These are phyloP conservation scores for Paraconiothyrium sp. DNA, from an alignment of 2,329 filamentous ascomycete species.

Conservation along the genomic window DNA sequence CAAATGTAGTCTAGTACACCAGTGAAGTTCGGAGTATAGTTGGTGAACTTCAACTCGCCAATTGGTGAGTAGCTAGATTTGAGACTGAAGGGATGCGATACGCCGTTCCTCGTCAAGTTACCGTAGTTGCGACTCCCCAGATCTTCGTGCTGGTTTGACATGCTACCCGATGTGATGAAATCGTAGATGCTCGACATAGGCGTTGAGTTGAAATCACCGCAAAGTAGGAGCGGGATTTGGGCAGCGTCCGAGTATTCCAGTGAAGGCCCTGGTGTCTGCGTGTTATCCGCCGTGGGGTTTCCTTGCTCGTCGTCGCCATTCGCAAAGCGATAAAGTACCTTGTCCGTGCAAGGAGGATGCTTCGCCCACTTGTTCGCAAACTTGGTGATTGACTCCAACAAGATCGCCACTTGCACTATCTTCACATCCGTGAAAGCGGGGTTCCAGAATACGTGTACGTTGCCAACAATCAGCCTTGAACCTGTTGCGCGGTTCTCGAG, in stretches of 20 bases:
- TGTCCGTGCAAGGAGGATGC: constrained; percentile 82
- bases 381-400: constrained; percentile 91
- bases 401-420: constrained; percentile 91
- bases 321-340: constrained; percentile 63
- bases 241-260: constrained; percentile 86
- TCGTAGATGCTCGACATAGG: constrained; percentile 90
- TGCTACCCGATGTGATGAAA: constrained; percentile 80
- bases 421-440: constrained; percentile 92
- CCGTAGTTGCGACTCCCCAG: constrained; percentile 86
- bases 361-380: constrained; percentile 86
- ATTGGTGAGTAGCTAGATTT: constrained; percentile 89
- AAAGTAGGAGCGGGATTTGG: constrained; percentile 89
- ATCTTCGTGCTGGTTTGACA: constrained; percentile 82
- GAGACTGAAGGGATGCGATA: constrained; percentile 92
- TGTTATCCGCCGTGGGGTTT: constrained; percentile 59
- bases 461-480: constrained; percentile 90
- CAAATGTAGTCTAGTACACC: constrained; percentile 97
- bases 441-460: constrained; percentile 96
- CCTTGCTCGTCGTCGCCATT: constrained; percentile 61
- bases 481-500: constrained; percentile 92
- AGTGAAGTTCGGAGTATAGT: constrained; percentile 93
- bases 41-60: constrained; percentile 90
- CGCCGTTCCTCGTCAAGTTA: constrained; percentile 89
- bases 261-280: constrained; percentile 77
- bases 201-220: constrained; percentile 95